These are phyloP conservation scores for Triadica sebifera DNA, from an alignment of 345 rosid species.

Conservation along the genomic window DNA sequence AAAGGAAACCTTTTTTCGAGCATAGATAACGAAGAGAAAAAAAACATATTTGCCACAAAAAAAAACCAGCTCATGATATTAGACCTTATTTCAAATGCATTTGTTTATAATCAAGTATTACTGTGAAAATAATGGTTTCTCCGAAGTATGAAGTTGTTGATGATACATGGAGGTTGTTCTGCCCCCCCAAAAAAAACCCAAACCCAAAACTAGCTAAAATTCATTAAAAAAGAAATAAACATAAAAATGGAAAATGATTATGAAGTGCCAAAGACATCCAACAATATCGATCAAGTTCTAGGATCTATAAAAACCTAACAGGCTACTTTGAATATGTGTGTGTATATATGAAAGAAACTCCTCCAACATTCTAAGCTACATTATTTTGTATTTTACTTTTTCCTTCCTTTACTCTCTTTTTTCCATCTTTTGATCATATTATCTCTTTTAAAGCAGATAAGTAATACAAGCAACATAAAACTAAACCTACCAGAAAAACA, in stretches of 20 bases:
- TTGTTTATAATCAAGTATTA: neutral
- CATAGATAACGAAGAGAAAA: conserved; percentile 7
- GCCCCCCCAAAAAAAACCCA: neutral
- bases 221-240: neutral
- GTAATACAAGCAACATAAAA: neutral
- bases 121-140: neutral
- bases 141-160: neutral
- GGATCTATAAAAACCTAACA: neutral
- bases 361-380: neutral
- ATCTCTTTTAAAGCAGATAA: neutral
- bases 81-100: neutral
- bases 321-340: neutral
- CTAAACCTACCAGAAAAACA: neutral
- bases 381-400: too few relatives aligned
- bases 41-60: neutral
- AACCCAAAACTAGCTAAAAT: neutral
- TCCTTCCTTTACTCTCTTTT: neutral
- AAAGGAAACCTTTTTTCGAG: conserved; percentile 10
- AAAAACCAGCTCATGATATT: neutral
- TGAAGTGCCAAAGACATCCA: neutral
- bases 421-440: neutral
- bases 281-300: neutral
- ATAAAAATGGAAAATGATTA: too few relatives aligned
- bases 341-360: neutral
- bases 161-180: neutral